Conservation (phyloP, 169 alveolate genomes). For the Ichthyophthirius multifiliis region DNA sequence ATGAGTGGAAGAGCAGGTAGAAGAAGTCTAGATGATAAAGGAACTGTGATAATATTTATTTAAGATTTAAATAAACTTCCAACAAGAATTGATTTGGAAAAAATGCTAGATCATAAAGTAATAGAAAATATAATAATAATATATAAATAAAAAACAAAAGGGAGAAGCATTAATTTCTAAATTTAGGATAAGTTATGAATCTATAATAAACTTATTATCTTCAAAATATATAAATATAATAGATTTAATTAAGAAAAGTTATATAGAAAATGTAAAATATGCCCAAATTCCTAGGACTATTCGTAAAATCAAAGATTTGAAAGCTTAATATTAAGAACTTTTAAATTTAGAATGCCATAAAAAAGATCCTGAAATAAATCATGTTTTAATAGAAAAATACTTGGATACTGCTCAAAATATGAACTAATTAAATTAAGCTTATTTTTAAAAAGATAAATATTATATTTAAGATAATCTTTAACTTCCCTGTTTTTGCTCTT, state of each 20-base stretch:
- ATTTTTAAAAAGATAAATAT: too few relatives aligned
- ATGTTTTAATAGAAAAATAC: too few relatives aligned
- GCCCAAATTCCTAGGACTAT: constrained; percentile 19
- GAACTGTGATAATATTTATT: constrained; percentile 91
- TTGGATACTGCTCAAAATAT: too few relatives aligned
- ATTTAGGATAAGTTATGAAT: constrained; percentile 90
- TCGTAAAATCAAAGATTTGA: not conserved
- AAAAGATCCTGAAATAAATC: too few relatives aligned
- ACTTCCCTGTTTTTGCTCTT: too few relatives aligned
- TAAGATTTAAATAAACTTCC: constrained; percentile 88
- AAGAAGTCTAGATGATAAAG: constrained; percentile 96
- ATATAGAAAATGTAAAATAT: constrained; percentile 27
- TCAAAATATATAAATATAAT: constrained; percentile 37
- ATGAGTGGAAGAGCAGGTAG: constrained; percentile 99
- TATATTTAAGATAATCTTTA: too few relatives aligned
- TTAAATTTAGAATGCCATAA: too few relatives aligned
- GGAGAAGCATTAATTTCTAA: constrained; percentile 87
- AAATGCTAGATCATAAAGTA: constrained; percentile 73
- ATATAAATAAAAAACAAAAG: constrained; percentile 21
- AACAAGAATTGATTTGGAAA: constrained; percentile 83
- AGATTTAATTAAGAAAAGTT: constrained; percentile 36
- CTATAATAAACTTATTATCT: constrained; percentile 30
- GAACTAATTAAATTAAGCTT: too few relatives aligned
- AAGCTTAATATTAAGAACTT: not conserved
- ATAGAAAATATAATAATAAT: too few relatives aligned